phyloP scores from a whole-genome alignment of 78 protist genomes.

The Ministeria vibrans region DNA sequence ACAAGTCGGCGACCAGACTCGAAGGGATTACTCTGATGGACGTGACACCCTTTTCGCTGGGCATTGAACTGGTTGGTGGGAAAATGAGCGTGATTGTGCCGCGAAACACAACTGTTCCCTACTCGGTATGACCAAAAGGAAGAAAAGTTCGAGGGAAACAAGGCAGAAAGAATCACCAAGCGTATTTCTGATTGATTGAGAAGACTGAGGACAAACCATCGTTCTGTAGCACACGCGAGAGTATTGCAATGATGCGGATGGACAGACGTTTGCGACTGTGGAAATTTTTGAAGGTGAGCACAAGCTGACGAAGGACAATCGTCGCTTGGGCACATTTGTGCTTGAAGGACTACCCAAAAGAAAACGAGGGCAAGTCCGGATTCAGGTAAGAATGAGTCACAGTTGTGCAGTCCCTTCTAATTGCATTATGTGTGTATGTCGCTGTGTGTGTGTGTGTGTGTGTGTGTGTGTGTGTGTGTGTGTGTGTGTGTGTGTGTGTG shows the following conservation, averaged over 20 bases:
- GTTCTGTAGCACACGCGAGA: constrained; percentile 32
- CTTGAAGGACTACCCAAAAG: constrained; percentile 93
- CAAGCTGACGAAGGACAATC: constrained; percentile 93
- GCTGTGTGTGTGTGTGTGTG: background rate
- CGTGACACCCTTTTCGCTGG: constrained; percentile 94
- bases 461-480: background rate
- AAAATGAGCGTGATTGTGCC: constrained; percentile 78
- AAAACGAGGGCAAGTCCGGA: too few relatives aligned
- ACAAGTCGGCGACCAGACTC: too few relatives aligned
- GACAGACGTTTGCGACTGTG: constrained; percentile 96
- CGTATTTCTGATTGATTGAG: background rate
- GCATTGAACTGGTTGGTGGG: constrained; percentile 93
- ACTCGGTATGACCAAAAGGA: too few relatives aligned
- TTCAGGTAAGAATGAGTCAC: too few relatives aligned
- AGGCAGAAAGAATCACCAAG: background rate
- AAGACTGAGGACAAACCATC: background rate
- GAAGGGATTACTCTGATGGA: constrained; percentile 82
- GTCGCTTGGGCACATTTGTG: constrained; percentile 87
- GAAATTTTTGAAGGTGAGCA: constrained; percentile 99
- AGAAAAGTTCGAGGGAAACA: constrained; percentile 38
- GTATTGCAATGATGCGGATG: constrained; percentile 98
- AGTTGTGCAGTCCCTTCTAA: too few relatives aligned
- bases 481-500: background rate
- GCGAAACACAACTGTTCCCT: constrained; percentile 93
- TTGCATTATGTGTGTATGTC: background rate